phyloP scores from a whole-genome alignment of 2,329 filamentous ascomycete species.

The Ophiostoma sp. region DNA sequence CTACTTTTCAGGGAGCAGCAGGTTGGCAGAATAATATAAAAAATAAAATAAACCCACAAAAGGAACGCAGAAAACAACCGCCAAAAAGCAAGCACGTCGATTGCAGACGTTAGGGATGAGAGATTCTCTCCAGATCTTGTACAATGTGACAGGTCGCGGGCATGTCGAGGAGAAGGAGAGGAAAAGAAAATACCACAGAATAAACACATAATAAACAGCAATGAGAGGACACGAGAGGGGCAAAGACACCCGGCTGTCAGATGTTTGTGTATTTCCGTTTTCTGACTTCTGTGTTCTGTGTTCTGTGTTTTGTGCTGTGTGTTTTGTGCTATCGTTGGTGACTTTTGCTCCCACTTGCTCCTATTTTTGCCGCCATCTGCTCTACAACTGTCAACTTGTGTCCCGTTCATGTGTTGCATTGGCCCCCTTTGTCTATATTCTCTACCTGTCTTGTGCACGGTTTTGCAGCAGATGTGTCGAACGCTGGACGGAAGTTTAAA shows the following conservation, averaged over 20 bases:
- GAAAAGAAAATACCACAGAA: not conserved
- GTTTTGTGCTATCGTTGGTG: not conserved
- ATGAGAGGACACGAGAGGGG: not conserved
- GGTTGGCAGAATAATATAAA: not conserved
- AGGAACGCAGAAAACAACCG: not conserved
- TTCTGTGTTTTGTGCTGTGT: not conserved
- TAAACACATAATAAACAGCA: no score
- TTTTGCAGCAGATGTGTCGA: slow-evolving; percentile 11
- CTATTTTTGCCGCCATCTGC: not conserved
- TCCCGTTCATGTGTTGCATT: not conserved
- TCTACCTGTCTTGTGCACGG: slow-evolving; percentile 14
- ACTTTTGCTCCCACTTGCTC: not conserved
- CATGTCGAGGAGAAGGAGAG: slow-evolving; percentile 22
- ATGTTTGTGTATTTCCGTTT: not conserved
- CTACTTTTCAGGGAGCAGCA: not conserved
- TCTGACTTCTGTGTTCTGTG: not conserved
- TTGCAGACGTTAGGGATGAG: slow-evolving; percentile 31
- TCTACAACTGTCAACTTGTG: not conserved
- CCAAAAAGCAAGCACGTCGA: not conserved
- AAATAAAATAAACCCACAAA: not conserved
- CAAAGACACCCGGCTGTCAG: slow-evolving; percentile 22
- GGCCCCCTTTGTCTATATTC: not conserved
- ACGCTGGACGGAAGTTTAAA: slow-evolving; percentile 5
- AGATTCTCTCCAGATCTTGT: slow-evolving; percentile 44
- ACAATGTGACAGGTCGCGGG: slow-evolving; percentile 45